Percentiles rank a stretch among this genome's conserved stretches.
Conservation (phyloP, 805 yeast species). For the Ogataea pini region DNA sequence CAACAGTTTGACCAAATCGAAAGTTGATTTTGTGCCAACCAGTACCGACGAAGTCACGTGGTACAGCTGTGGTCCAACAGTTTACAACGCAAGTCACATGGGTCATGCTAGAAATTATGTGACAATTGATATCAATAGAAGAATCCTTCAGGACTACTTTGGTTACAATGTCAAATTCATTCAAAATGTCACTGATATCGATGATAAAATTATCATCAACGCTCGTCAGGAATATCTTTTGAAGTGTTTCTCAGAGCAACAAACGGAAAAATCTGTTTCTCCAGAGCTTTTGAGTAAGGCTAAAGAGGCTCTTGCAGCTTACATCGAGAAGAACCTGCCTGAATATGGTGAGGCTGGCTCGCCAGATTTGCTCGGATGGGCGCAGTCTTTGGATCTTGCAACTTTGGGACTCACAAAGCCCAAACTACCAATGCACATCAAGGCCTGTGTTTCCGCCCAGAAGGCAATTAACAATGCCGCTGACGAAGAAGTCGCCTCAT, state of each 20-base stretch:
- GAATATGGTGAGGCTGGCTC: constrained; percentile 33
- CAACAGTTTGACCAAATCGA: constrained; percentile 81
- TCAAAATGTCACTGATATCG: constrained; percentile 98
- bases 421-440: constrained; percentile 83
- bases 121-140: constrained; percentile 87
- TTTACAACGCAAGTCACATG: constrained; percentile 94
- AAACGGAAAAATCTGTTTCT: constrained; percentile 33
- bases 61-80: constrained; percentile 99
- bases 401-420: constrained; percentile 60
- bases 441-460: constrained; percentile 58
- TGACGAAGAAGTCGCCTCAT: constrained; percentile 27
- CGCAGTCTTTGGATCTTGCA: constrained; percentile 46
- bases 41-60: constrained; percentile 71
- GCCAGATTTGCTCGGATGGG: constrained; percentile 54
- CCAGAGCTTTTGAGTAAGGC: constrained; percentile 42
- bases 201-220: constrained; percentile 92
- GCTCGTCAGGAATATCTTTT: constrained; percentile 89
- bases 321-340: constrained; percentile 56
- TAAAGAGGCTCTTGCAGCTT: constrained; percentile 46
- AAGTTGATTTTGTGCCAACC: constrained; percentile 75
- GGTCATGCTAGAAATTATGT: constrained; percentile 99
- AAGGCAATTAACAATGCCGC: constrained; percentile 39
- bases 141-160: constrained; percentile 86
- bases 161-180: constrained; percentile 86
- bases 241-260: constrained; percentile 50